Base-by-base conservation (phyloP, 2,329 filamentous ascomycete species). In the Ophiosphaerella korrae region DNA sequence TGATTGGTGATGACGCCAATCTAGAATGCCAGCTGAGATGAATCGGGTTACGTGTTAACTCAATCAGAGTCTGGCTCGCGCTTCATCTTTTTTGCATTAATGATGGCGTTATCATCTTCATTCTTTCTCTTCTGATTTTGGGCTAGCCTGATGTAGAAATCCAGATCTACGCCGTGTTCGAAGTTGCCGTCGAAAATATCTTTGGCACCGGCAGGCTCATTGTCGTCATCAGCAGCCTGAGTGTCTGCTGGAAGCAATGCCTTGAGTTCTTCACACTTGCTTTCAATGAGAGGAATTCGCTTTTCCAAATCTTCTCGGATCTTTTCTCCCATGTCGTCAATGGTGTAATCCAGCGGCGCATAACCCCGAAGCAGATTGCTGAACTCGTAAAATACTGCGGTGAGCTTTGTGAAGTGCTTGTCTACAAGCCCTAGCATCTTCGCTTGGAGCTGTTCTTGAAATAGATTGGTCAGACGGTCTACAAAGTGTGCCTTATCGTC, bases 401-500 rank as follows among this genome's bases (percentile, higher is more conserved):
- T 39, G 8, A 55, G 35, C 9, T 42, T 39, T n/a, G 11, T 29
- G 14, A 50, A 50, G 18, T 48, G 46, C 29, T 50, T 53, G 9
- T 53, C 43, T 9, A 53, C 16, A 2, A 50, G 21, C 4, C 14
- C 18, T 71, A 45, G 71, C 62, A 75, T 82, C 59, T 81, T 76
- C 76, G 93, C 89, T 4, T 55, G 43, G 13, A 55, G 41, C 13
- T 60, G 45, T 2, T 36, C 9, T 7, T 56, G 44, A 24, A 61
- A 58, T 3, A 39, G n/a, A 26, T 47, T 43, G 13, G 55, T 36
- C 11, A 48, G 9, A 7, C n/a, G n/a, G 24, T 59, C 55, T 9
- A 60, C 49, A n/a, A 61, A 52, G 32, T 63, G 57, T 7, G 26
- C 43, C 2, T 55, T 35, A 1, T 33, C 31, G 9, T 39, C 34